Percentiles rank a stretch among this genome's conserved stretches.
These are phyloP conservation scores for Babesia ovata DNA, from an alignment of 169 alveolate genomes.

Conservation along the genomic window DNA sequence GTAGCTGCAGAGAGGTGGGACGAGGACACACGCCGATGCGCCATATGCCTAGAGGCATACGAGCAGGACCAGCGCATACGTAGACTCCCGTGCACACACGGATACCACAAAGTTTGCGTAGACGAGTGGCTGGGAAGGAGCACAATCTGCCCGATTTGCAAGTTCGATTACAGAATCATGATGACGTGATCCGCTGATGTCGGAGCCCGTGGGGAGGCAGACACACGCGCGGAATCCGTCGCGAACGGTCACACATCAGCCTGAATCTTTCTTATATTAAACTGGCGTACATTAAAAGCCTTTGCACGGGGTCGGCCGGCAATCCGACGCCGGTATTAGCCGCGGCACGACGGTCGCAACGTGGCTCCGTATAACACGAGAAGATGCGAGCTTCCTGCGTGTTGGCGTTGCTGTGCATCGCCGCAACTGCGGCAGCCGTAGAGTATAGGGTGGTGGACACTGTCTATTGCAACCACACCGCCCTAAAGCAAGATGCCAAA, in stretches of 20 bases:
- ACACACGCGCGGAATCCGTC: background rate
- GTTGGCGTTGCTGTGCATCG: background rate
- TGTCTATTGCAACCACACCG: constrained; percentile 25
- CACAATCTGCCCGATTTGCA: constrained; percentile 70
- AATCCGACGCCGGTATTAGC: background rate
- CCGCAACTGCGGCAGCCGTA: background rate
- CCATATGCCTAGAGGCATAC: constrained; percentile 60
- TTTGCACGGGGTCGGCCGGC: background rate
- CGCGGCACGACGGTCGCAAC: background rate
- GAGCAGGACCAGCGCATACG: constrained; percentile 41
- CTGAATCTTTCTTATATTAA: background rate
- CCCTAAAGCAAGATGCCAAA: background rate
- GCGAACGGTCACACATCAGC: background rate
- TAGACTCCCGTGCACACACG: constrained; percentile 67
- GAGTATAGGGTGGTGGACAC: background rate
- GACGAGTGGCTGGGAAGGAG: constrained; percentile 69
- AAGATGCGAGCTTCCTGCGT: background rate
- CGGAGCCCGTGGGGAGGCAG: constrained; percentile 11
- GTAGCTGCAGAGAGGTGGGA: constrained; percentile 25
- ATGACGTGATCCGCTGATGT: constrained; percentile 9
- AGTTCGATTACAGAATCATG: constrained; percentile 53
- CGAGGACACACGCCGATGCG: constrained; percentile 34
- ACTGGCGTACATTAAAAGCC: no score
- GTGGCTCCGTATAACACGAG: background rate
- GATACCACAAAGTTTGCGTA: constrained; percentile 61